Evolutionary conservation across 352 stramenopile species (phyloP), one percentile per base, ranked within the genome.

Genomic region (Blastocystis sp.): DNA sequence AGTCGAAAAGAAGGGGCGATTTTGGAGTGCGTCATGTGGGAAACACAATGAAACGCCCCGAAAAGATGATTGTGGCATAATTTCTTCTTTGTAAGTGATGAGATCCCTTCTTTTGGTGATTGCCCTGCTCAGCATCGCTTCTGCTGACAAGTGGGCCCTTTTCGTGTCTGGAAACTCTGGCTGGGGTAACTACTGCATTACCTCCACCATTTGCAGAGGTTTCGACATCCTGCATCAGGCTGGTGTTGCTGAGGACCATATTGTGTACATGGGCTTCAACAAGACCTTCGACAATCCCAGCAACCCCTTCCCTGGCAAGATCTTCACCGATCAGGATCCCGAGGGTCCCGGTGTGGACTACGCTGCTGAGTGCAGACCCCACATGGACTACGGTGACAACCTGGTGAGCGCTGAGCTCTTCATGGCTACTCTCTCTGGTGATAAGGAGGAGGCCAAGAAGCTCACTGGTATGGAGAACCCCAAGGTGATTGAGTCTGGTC

Each of bases 201-300:
- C 79, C 41, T 89, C 79, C 50, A 89, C 79, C 9, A 89, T 89
- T 66, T 89, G 79, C 67, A 77, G 79, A 80, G 79, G 79, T 41
- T 89, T 69, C 45, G 61, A 62, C 31, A 80, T 89, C 63, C 67
- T 80, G 4, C 74, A 85, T 35, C 41, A 61, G 13, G 67, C 63
- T 80, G 79, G 79, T 60, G 67, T 89, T 0, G 37, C 79, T 78
- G 67, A 80, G 67, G 79, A 89, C 45, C 79, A 89, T 55, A 89
- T 89, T 4, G 79, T 89, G 41, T 89, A 89, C 41, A 45, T 89
- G 21, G 63, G 63, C 26, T 89, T 89, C 67, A 80, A 89, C 45
- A 55, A 80, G 31, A 65, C 62, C 21, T 89, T 89, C 51, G 79
- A 89, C 33, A 29, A 2, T 61, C 24, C 37, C 39, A 6, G 2